phyloP scores from a whole-genome alignment of 768 basidiomycete species.

The Boletus rubroflammeus region DNA sequence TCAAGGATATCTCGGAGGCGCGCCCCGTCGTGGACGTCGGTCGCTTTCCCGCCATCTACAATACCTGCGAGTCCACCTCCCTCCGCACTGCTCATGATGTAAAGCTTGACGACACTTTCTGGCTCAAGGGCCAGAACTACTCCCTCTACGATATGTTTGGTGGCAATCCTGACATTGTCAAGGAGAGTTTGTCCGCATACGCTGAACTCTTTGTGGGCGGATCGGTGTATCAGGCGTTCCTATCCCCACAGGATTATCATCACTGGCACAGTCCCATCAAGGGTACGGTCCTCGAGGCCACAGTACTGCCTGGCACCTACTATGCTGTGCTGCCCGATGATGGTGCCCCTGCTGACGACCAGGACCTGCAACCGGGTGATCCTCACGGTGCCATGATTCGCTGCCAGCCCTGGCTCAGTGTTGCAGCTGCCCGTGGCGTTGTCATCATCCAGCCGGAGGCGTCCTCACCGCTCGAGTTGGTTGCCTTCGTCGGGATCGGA shows the following conservation, averaged over 20 bases:
- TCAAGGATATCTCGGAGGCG: conserved; percentile 12
- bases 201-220: conserved; percentile 44
- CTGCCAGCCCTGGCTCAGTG: conserved; percentile 41
- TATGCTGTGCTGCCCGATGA: conserved; percentile 15
- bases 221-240: conserved; percentile 52
- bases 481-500: conserved; percentile 44
- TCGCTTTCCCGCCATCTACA: conserved; percentile 33
- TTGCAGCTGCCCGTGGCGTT: conserved; percentile 46
- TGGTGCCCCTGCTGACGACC: background rate
- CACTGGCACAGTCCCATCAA: background rate
- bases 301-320: conserved; percentile 5
- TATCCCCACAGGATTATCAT: background rate
- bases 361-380: conserved; percentile 1
- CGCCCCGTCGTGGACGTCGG: background rate
- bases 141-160: conserved; percentile 54
- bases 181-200: background rate
- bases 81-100: conserved; percentile 36
- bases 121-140: conserved; percentile 58
- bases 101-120: conserved; percentile 45
- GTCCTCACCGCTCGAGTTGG: conserved; percentile 45
- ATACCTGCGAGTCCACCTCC: conserved; percentile 51
- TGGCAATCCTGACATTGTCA: background rate
- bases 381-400: conserved; percentile 21
- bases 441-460: conserved; percentile 47
- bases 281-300: background rate